Base-by-base conservation (phyloP, 345 rosid species). In the Eutrema japonicum region DNA sequence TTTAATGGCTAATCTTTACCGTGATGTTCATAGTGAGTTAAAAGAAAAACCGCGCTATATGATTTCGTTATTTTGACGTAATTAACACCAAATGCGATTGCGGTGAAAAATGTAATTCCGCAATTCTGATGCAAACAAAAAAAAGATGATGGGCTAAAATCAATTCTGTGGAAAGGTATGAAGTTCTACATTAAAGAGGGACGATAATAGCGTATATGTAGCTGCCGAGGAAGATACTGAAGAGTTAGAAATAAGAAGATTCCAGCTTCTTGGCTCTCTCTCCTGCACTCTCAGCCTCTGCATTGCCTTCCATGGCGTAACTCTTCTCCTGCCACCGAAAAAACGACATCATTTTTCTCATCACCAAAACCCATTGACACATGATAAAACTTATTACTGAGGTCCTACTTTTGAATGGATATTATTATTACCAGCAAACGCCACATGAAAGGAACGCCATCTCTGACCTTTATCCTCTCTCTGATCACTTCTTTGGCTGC, bases 401-500 rank as follows among this genome's bases (percentile, higher is more conserved):
- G 64, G 57, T 40, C 18, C 7, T 16, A 52, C 30, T 18, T 22
- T 1, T 6, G 40, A 51, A 58, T 35, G 50, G 5, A 67, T 52
- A 61, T 58, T 26, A 10, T 37, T 41, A 55, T 59, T 84, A 94
- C 98, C 90, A 88, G 82, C 49, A 94, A 70, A 58, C 91, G 93
- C 97, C 97, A 89, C 78, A 81, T 43, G 87, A 87, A 94, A 35
- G 95, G 93, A 64, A 60, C 80, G 11, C 95, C 97, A 22, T 89
- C 88, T 72, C 95, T 85, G 72, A 64, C 82, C 67, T 80, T 83
- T 65, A 88, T 79, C 75, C 64, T 83, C 75, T 81, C 76, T 80
- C 78, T 83, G 16, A 91, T 78, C 49, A 77, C 91, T 79, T 88
- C 82, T 43, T 79, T 79, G 4, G 86, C 97, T 93, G 65, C 78